A percentile compares a stretch with the other conserved stretches of the same genome.
Evolutionary conservation across 768 basidiomycete genomes (phyloP).

Genomic region (Kwoniella pini): DNA sequence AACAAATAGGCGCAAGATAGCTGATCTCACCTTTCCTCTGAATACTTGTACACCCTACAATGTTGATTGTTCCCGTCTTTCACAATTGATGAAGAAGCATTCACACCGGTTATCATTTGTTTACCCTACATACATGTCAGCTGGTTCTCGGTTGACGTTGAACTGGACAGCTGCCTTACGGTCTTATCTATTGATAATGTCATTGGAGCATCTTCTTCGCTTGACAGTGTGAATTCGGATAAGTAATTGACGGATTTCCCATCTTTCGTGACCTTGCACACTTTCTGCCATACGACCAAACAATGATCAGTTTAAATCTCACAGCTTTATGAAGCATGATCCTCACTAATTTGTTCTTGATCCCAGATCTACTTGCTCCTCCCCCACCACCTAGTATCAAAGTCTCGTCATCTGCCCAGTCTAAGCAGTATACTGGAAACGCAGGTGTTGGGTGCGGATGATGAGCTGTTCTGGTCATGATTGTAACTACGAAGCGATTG

Average conservation of each 20-base stretch:
- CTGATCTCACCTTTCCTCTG: slow-evolving; percentile 49
- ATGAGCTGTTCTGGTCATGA: slow-evolving; percentile 76
- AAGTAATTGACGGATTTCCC: slow-evolving; percentile 38
- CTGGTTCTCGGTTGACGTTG: too few relatives aligned
- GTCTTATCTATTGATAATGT: slow-evolving; percentile 73
- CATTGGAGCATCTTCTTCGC: slow-evolving; percentile 93
- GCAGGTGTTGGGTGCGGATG: slow-evolving; percentile 70
- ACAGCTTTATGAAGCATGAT: too few relatives aligned
- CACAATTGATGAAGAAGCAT: slow-evolving; percentile 68
- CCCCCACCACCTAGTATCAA: slow-evolving; percentile 84
- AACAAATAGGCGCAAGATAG: not conserved
- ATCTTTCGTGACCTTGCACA: slow-evolving; percentile 49
- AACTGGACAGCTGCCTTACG: too few relatives aligned
- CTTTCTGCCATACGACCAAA: slow-evolving; percentile 35
- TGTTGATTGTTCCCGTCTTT: slow-evolving; percentile 75
- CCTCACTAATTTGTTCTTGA: slow-evolving; percentile 91
- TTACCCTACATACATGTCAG: slow-evolving; percentile 40
- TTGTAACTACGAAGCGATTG: too few relatives aligned
- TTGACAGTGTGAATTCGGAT: slow-evolving; percentile 70
- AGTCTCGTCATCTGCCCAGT: slow-evolving; percentile 70
- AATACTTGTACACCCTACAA: slow-evolving; percentile 65
- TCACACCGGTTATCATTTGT: slow-evolving; percentile 79
- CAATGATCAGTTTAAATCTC: not conserved
- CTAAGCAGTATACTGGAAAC: slow-evolving; percentile 87
- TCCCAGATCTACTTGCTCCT: slow-evolving; percentile 79